phyloP scores from a whole-genome alignment of 2,329 filamentous ascomycete genomes.

The Penicillium sp. region DNA sequence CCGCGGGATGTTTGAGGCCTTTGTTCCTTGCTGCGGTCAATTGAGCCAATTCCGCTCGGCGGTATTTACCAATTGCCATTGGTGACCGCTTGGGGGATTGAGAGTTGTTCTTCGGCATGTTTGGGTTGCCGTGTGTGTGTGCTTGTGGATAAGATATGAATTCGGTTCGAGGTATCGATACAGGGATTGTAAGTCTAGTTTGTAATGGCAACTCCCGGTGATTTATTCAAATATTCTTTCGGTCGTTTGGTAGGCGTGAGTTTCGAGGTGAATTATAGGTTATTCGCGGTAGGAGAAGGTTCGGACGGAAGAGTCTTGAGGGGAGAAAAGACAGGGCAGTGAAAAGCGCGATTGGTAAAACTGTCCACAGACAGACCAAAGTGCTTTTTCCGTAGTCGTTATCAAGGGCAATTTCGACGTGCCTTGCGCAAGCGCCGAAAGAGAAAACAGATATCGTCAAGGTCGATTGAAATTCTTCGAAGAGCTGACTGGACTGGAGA shows the following conservation, averaged over 20 bases:
- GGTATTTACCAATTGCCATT: conserved; percentile 24
- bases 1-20: conserved; percentile 19
- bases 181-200: background rate
- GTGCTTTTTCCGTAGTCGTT: conserved; percentile 38
- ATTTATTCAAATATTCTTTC: background rate
- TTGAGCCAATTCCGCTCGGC: conserved; percentile 21
- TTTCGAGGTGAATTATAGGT: conserved; percentile 15
- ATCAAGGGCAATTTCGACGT: conserved; percentile 61
- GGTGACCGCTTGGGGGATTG: conserved; percentile 26
- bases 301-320: background rate
- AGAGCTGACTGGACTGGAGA: conserved; percentile 73
- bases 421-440: conserved; percentile 40
- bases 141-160: background rate
- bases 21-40: conserved; percentile 20
- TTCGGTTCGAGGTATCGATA: background rate
- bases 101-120: conserved; percentile 23
- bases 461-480: conserved; percentile 60
- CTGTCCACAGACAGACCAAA: conserved; percentile 31
- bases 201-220: background rate
- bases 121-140: background rate
- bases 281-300: conserved; percentile 8
- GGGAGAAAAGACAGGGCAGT: background rate
- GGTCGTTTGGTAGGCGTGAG: background rate
- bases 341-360: conserved; percentile 21
- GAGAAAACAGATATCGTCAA: conserved; percentile 53